Percentiles rank a stretch among this genome's conserved stretches.
Evolutionary conservation across 352 stramenopile species (phyloP).

Genomic region (Saprolegnia diclina): DNA sequence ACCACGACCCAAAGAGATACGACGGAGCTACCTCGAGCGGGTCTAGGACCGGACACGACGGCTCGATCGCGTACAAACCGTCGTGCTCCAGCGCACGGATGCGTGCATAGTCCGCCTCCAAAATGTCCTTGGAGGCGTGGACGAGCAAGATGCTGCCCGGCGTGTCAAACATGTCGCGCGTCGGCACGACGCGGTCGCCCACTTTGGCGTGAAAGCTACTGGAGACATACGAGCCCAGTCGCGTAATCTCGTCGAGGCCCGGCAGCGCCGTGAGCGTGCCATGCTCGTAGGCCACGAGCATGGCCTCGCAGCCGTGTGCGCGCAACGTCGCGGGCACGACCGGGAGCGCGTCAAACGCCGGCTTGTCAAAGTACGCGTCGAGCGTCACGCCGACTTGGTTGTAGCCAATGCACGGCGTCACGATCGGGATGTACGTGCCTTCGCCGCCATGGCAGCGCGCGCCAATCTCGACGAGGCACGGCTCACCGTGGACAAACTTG

Average conservation of each 20-base stretch:
- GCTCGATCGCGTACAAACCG: slow-evolving; percentile 48
- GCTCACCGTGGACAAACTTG: slow-evolving; percentile 71
- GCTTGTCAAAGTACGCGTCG: slow-evolving; percentile 77
- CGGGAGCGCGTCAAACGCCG: slow-evolving; percentile 52
- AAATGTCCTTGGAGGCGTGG: slow-evolving; percentile 61
- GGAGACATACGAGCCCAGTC: slow-evolving; percentile 83
- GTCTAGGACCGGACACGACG: not conserved
- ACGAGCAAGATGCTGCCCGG: slow-evolving; percentile 82
- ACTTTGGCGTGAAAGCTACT: slow-evolving; percentile 65
- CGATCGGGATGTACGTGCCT: slow-evolving; percentile 88
- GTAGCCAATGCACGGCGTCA: slow-evolving; percentile 85
- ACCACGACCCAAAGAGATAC: too few relatives aligned
- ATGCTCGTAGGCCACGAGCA: slow-evolving; percentile 85
- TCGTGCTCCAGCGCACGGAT: slow-evolving; percentile 79
- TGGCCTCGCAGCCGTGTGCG: slow-evolving; percentile 85
- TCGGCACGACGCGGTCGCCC: slow-evolving; percentile 52
- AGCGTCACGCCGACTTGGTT: slow-evolving; percentile 89
- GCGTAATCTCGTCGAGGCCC: slow-evolving; percentile 79
- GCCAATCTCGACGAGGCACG: slow-evolving; percentile 94
- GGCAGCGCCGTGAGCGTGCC: slow-evolving; percentile 81
- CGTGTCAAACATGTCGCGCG: slow-evolving; percentile 88
- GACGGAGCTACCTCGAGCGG: slow-evolving; percentile 12
- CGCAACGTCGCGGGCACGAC: slow-evolving; percentile 54
- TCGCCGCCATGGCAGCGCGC: slow-evolving; percentile 92
- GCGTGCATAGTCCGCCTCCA: slow-evolving; percentile 75